Conservation (phyloP, 805 yeast species). For the Hanseniaspora occidentalis region DNA sequence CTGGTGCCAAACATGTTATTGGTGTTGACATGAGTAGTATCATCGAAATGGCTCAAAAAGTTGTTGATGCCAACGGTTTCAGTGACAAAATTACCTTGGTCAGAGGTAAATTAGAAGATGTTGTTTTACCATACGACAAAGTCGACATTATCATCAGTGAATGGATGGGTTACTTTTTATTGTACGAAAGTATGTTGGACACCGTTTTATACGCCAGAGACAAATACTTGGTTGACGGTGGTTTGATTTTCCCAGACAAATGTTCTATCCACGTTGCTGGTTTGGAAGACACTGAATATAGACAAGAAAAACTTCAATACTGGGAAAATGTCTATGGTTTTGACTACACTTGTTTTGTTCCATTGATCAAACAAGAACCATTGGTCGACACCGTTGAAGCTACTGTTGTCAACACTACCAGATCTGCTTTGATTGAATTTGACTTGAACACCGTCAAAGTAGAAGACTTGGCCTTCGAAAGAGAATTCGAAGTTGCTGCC, state of each 20-base stretch:
- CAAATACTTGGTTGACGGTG: constrained; percentile 62
- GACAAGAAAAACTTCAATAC: constrained; percentile 78
- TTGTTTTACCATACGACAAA: constrained; percentile 66
- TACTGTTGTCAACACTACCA: constrained; percentile 60
- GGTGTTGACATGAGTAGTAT: constrained; percentile 96
- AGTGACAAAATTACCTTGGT: constrained; percentile 75
- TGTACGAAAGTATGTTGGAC: constrained; percentile 96
- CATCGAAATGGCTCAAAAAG: constrained; percentile 90
- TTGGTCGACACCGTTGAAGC: constrained; percentile 90
- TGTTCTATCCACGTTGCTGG: constrained; percentile 84
- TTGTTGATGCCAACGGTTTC: constrained; percentile 73
- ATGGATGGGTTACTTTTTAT: constrained; percentile 98
- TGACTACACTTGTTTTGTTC: constrained; percentile 84
- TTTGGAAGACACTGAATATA: constrained; percentile 85
- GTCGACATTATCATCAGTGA: constrained; percentile 95
- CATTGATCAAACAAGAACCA: constrained; percentile 83
- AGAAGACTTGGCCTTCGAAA: constrained; percentile 67
- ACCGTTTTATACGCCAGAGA: constrained; percentile 93
- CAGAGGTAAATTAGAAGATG: constrained; percentile 91
- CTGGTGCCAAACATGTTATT: constrained; percentile 97
- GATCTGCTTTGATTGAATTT: constrained; percentile 59
- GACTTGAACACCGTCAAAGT: constrained; percentile 83
- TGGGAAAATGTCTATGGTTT: constrained; percentile 98
- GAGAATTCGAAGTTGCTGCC: constrained; percentile 58
- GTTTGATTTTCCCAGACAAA: constrained; percentile 89